phyloP scores from a whole-genome alignment of 2,329 filamentous ascomycete species.

The Sporothrix variecibatus region DNA sequence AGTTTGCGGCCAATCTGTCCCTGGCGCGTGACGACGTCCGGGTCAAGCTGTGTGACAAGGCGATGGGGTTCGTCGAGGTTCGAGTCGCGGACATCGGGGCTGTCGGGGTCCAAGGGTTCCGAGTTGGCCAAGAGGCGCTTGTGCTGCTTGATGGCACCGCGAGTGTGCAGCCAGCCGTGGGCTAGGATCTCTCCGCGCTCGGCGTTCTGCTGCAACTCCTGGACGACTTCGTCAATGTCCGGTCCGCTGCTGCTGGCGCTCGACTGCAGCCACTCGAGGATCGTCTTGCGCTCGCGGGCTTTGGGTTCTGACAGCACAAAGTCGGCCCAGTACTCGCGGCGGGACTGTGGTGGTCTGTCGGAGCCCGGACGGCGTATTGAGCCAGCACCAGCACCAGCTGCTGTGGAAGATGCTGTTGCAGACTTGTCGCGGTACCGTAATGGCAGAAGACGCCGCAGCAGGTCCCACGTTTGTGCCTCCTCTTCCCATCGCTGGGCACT shows the following conservation, averaged over 20 bases:
- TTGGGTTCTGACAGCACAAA: slow-evolving; percentile 73
- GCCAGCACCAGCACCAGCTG: slow-evolving; percentile 31
- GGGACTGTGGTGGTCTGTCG: slow-evolving; percentile 35
- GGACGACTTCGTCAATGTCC: slow-evolving; percentile 73
- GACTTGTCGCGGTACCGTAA: slow-evolving; percentile 59
- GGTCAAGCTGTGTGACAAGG: slow-evolving; percentile 85
- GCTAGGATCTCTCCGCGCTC: slow-evolving; percentile 80
- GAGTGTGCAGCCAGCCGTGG: slow-evolving; percentile 90
- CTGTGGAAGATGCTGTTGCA: slow-evolving; percentile 33
- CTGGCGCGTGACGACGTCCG: slow-evolving; percentile 84
- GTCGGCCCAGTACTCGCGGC: slow-evolving; percentile 59
- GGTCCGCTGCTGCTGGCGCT: slow-evolving; percentile 70
- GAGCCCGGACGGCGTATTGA: slow-evolving; percentile 25
- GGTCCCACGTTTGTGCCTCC: slow-evolving; percentile 88
- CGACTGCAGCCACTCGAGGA: slow-evolving; percentile 84
- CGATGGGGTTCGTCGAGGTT: slow-evolving; percentile 62
- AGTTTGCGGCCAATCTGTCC: slow-evolving; percentile 59
- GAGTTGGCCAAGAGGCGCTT: slow-evolving; percentile 75
- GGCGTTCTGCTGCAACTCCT: slow-evolving; percentile 73
- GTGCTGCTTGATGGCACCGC: slow-evolving; percentile 82
- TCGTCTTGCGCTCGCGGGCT: slow-evolving; percentile 74
- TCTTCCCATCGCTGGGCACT: slow-evolving; percentile 68
- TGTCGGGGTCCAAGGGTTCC: slow-evolving; percentile 64
- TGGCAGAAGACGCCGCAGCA: slow-evolving; percentile 74
- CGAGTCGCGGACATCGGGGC: slow-evolving; percentile 56